A percentile compares a stretch with the other conserved stretches of the same genome.
phyloP scores from a whole-genome alignment of 257 asterid genomes.

The Ocimum tenuiflorum region DNA sequence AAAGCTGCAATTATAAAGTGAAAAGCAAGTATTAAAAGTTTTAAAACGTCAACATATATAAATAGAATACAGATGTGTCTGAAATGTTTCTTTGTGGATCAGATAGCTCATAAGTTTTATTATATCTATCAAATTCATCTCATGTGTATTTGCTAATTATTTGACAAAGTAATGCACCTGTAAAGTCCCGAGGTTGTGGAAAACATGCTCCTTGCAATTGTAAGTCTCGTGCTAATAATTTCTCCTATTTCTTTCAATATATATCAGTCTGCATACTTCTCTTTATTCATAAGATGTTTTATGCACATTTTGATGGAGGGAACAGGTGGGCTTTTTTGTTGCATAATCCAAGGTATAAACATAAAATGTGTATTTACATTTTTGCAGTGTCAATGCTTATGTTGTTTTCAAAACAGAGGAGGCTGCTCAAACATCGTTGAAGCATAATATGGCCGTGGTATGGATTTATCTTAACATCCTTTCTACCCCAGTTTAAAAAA shows the following conservation, averaged over 20 bases:
- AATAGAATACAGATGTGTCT: not conserved
- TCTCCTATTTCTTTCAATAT: not conserved
- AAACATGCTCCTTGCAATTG: too few species aligned
- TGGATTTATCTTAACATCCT: conserved; percentile 12
- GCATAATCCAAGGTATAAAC: not conserved
- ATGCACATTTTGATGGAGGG: not conserved
- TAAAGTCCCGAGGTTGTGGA: too few species aligned
- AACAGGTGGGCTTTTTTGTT: not conserved
- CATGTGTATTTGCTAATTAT: not conserved
- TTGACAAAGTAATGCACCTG: too few species aligned
- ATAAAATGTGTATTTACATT: conserved; percentile 6
- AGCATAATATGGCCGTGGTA: conserved; percentile 94
- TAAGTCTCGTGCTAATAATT: not conserved
- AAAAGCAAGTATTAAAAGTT: not conserved
- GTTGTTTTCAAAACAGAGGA: conserved; percentile 82
- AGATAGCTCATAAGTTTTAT: too few species aligned
- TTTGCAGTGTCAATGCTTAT: conserved; percentile 84
- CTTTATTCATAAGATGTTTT: too few species aligned
- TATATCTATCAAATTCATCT: not conserved
- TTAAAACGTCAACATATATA: not conserved
- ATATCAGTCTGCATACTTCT: not conserved
- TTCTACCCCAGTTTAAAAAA: conserved; percentile 3
- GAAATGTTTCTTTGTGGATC: too few species aligned
- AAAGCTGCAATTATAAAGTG: not conserved
- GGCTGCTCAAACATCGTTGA: conserved; percentile 76